Evolutionary conservation across 1,284 basidiomycete genomes (phyloP), one percentile per base, ranked within the genome.

Genomic region (Kwoniella shivajii): DNA sequence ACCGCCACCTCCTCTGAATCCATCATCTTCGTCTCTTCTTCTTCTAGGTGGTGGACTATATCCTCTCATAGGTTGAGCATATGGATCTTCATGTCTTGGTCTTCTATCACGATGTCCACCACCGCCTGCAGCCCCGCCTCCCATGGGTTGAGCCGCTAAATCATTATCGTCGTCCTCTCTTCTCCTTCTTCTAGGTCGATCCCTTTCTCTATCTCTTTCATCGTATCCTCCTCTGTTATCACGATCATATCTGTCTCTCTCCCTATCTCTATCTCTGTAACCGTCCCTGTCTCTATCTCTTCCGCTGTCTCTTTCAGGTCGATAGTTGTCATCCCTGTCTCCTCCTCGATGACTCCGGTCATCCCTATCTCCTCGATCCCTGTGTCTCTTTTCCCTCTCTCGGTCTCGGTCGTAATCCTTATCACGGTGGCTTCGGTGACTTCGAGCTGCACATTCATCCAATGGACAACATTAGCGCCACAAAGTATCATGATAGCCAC

Each of bases 101-200:
- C 63, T 51, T 39, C 63, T 38, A 55, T 65, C 63, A 1, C 63
- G 38, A 44, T 65, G 63, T 43, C 61, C 61, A 38, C 43, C 34
- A 13, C 51, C 51, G 13, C 24, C 16, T n/a, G 41, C 46, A 22
- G 47, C 54, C 42, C 45, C 56, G 20, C 50, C 45, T 29, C 50
- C 46, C 63, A 65, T 65, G 29, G 63, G 60, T 43, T 62, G 54
- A 13, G 60, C 62, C 9, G 56, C 57, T 26, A 64, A n/a, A 18
- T 52, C 56, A 31, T 26, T 34, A 13, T 63, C 61, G 20, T 64
- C 63, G 7, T 64, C 62, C 22, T 64, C 63, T n/a, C 61, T 49
- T 31, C 63, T 48, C 4, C 63, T 30, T 27, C 61, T 47, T 45
- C 63, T 54, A 26, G 57, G 57, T 55, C 63, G 31, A 27, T 59